These are phyloP conservation scores for Shiraia bambusicola DNA, from an alignment of 2,329 filamentous ascomycete genomes.

Conservation along the genomic window DNA sequence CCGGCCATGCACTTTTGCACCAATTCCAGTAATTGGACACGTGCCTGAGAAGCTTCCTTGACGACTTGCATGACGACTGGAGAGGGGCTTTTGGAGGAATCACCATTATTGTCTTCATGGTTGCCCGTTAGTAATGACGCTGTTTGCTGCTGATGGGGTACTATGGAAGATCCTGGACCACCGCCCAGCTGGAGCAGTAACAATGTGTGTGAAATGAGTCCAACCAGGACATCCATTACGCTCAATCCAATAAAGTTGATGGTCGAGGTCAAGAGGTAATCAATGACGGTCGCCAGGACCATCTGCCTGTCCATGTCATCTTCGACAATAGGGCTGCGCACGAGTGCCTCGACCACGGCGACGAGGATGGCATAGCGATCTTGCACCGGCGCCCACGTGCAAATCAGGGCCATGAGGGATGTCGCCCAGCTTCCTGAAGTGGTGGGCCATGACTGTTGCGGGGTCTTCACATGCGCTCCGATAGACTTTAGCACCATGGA, in stretches of 20 bases:
- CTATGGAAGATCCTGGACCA: constrained; percentile 44
- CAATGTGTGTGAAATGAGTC: constrained; percentile 80
- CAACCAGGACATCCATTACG: constrained; percentile 90
- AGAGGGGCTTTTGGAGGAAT: constrained; percentile 19
- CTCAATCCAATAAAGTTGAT: constrained; percentile 94
- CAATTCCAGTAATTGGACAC: constrained; percentile 65
- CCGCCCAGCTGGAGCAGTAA: constrained; percentile 71
- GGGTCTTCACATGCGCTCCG: constrained; percentile 34
- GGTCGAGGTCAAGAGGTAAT: constrained; percentile 79
- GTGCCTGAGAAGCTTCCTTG: constrained; percentile 53
- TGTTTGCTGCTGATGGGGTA: constrained; percentile 43
- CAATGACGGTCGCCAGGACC: constrained; percentile 74
- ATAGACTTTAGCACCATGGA: constrained; percentile 74
- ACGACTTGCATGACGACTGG: constrained; percentile 45
- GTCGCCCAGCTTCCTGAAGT: constrained; percentile 72
- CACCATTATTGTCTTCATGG: constrained; percentile 14
- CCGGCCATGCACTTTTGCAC: constrained; percentile 86
- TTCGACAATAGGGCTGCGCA: constrained; percentile 67
- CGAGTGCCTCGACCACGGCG: constrained; percentile 74
- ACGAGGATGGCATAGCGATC: constrained; percentile 90
- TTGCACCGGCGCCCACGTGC: constrained; percentile 89
- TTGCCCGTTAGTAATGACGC: constrained; percentile 30
- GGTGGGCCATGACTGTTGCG: constrained; percentile 45
- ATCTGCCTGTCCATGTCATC: constrained; percentile 73
- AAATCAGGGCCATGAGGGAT: constrained; percentile 74